Conservation (phyloP, 2,329 filamentous ascomycete genomes). For the Penicillium sp. region DNA sequence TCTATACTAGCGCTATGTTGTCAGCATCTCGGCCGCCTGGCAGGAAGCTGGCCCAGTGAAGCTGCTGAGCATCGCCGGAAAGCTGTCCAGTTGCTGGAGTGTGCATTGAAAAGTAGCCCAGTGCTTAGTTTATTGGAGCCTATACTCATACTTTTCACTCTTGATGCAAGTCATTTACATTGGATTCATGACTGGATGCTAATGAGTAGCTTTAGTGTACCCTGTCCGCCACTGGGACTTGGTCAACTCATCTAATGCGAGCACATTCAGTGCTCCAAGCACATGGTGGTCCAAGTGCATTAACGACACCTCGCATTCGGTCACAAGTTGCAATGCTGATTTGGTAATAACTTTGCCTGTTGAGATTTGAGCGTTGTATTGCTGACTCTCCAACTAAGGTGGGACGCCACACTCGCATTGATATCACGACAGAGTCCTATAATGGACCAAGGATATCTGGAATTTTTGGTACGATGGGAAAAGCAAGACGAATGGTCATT, state of each 20-base stretch:
- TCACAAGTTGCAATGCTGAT: conserved; percentile 34
- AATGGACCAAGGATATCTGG: conserved; percentile 24
- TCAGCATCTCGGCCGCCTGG: conserved; percentile 33
- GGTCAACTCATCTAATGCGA: conserved; percentile 28
- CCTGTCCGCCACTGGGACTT: conserved; percentile 35
- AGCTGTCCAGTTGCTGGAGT: conserved; percentile 19
- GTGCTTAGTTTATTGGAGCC: conserved; percentile 26
- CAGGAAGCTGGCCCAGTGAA: conserved; percentile 15
- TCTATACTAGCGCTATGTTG: conserved; percentile 24
- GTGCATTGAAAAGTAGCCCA: conserved; percentile 11
- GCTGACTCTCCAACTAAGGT: not conserved
- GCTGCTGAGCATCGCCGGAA: conserved; percentile 19
- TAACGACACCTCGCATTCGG: conserved; percentile 23
- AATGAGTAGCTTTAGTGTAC: conserved; percentile 26
- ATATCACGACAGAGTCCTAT: conserved; percentile 32
- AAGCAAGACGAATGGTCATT: conserved; percentile 29
- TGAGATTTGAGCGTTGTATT: not conserved
- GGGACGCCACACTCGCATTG: conserved; percentile 36
- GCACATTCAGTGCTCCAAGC: conserved; percentile 28
- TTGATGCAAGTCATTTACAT: conserved; percentile 28
- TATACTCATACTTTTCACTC: conserved; percentile 33
- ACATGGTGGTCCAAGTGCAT: conserved; percentile 13
- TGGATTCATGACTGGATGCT: not conserved
- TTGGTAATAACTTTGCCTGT: conserved; percentile 22
- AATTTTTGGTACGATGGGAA: conserved; percentile 20